Percentiles rank a stretch among this genome's conserved stretches.
Evolutionary conservation across 1,139 yeast species (phyloP).

Genomic region (Yamadazyma dushanensis): DNA sequence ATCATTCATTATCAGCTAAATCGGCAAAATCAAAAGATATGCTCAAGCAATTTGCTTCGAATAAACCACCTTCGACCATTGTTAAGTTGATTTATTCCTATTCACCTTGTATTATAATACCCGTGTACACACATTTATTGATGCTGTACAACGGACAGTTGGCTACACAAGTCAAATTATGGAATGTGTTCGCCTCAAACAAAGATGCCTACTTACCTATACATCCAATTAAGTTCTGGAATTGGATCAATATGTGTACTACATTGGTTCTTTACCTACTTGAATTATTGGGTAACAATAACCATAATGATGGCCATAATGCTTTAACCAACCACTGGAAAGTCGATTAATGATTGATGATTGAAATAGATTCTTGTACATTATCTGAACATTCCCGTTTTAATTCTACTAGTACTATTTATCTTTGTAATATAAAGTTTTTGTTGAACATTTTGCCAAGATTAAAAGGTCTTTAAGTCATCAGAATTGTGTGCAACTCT

Average conservation of each 20-base stretch:
- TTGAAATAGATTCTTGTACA: no score
- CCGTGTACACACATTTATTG: conserved; percentile 91
- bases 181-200: conserved; percentile 50
- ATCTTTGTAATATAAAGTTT: conserved; percentile 1
- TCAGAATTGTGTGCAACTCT: conserved; percentile 44
- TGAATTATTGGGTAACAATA: conserved; percentile 57
- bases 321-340: conserved; percentile 46
- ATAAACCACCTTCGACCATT: conserved; percentile 41
- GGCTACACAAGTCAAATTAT: conserved; percentile 55
- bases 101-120: conserved; percentile 90
- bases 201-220: conserved; percentile 39
- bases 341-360: conserved; percentile 41
- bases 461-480: conserved; percentile 18
- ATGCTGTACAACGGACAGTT: conserved; percentile 84
- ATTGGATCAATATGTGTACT: conserved; percentile 87
- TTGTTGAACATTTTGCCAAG: neutral
- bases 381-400: no score
- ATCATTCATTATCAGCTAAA: conserved; percentile 4
- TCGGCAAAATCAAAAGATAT: conserved; percentile 6
- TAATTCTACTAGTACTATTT: neutral
- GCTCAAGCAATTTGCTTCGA: conserved; percentile 12
- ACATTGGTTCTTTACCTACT: conserved; percentile 77
- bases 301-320: conserved; percentile 28
- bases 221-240: conserved; percentile 93
- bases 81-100: conserved; percentile 75